Base-by-base conservation (phyloP, 2,329 filamentous ascomycete species). In the Shiraia sp. region DNA sequence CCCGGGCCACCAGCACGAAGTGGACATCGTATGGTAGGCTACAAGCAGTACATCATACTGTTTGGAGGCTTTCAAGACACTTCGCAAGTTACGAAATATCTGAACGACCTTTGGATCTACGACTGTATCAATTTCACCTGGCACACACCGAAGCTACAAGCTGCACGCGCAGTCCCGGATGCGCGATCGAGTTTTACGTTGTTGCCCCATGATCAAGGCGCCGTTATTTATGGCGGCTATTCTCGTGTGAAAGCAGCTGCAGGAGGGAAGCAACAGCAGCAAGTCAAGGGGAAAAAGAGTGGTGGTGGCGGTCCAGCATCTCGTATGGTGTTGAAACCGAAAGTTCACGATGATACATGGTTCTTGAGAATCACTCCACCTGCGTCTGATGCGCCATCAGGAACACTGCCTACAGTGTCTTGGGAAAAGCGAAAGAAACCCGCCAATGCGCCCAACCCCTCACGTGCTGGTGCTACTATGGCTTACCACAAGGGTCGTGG, bases 51-150 rank as follows among this genome's bases (percentile, higher is more conserved):
- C 70, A 90, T 99, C 49, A 81, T 99, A 44, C 77, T 99, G 1
- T 97, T 96, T 63, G 93, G 93, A 43, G 93, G 93, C 0, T 99
- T 99, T 68, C 93, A 99, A 71, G 93, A 97, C 67, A 97, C 92
- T 0, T 92, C 89, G 8, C 90, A 95, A 66, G 87, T 91, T 67
- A 97, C 92, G 4, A 95, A 91, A 66, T 99, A 99, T 67, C 74
- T 99, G 12, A 85, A 87, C 27, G 93, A 99, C 68, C 75, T 97
- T 25, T 99, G 93, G 92, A 79, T 97, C 38, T 99, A 96, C 69
- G 93, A 99, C 70, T 95, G 90, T 23, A 72, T 87, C 59, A 89
- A 86, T 64, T 96, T 88, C 65, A 79, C 83, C 10, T 99, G 93
- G 93, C 81, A 87, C 65, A 83, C 79, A 48, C 89, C 92, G 2